Conservation (phyloP, 2,329 filamentous ascomycete genomes). For the Colletotrichum australisinense region DNA sequence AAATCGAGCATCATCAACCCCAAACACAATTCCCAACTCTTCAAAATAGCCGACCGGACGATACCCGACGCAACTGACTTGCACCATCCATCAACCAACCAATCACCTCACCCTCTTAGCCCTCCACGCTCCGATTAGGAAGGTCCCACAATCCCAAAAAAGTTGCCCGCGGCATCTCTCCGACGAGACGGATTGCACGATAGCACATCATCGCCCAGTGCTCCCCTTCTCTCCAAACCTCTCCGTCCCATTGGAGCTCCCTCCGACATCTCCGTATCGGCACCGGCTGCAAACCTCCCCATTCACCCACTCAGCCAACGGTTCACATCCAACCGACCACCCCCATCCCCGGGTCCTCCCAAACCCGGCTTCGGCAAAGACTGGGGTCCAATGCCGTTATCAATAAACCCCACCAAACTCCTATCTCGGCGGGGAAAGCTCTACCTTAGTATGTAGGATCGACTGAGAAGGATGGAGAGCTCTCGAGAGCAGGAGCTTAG, state of each 20-base stretch:
- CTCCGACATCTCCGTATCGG: conserved; percentile 28
- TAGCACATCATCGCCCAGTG: neutral
- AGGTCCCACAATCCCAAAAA: neutral
- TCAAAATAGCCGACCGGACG: conserved; percentile 2
- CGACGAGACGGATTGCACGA: neutral
- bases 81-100: neutral
- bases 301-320: neutral
- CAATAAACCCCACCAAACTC: conserved; percentile 2
- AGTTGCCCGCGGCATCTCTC: conserved; percentile 26
- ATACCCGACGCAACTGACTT: neutral
- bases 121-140: conserved; percentile 7
- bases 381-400: neutral
- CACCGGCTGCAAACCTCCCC: neutral
- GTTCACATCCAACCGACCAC: neutral
- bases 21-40: neutral
- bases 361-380: neutral
- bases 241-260: neutral
- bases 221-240: neutral
- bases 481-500: neutral
- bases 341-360: neutral
- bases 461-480: too few relatives aligned
- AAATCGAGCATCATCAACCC: neutral
- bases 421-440: conserved; percentile 18
- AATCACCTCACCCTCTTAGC: neutral
- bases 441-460: too few relatives aligned